phyloP scores from a whole-genome alignment of 2,329 filamentous ascomycete genomes.

The Fusarium acutatum region DNA sequence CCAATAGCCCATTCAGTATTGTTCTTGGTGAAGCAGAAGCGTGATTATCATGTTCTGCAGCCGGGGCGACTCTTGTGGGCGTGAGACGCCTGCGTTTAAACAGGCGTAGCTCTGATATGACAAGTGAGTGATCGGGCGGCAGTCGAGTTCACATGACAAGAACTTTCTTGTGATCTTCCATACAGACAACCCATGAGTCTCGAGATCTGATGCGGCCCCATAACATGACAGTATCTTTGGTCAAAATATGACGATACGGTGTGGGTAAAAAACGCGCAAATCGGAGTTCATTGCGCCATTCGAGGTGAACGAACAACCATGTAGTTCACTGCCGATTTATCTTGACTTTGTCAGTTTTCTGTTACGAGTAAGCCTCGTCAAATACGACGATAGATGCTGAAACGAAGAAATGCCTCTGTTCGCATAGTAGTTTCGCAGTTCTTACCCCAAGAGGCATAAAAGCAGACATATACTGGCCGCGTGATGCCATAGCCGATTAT shows the following conservation, averaged over 20 bases:
- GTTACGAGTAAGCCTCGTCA: background rate
- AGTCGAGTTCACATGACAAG: conserved; percentile 13
- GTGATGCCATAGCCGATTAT: conserved; percentile 9
- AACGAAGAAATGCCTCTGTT: background rate
- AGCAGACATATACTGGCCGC: background rate
- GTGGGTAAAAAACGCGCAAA: background rate
- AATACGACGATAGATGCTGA: background rate
- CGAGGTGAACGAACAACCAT: background rate
- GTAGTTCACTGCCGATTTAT: background rate
- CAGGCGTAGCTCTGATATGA: background rate
- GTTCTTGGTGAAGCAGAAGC: background rate
- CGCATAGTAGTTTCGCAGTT: conserved; percentile 11
- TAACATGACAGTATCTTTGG: background rate
- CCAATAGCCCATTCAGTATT: background rate
- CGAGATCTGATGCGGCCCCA: conserved; percentile 5
- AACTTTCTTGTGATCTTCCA: conserved; percentile 28
- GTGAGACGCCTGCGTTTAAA: background rate
- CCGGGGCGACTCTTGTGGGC: background rate
- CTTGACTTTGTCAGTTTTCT: conserved; percentile 3
- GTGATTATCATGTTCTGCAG: conserved; percentile 1
- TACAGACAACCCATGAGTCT: background rate
- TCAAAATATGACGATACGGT: background rate
- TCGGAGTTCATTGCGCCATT: background rate
- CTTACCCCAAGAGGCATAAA: conserved; percentile 17
- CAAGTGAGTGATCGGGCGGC: conserved; percentile 1